A percentile compares a stretch with the other conserved stretches of the same genome.
These are phyloP conservation scores for Botrytis paeoniae DNA, from an alignment of 2,329 filamentous ascomycete genomes.

Conservation along the genomic window DNA sequence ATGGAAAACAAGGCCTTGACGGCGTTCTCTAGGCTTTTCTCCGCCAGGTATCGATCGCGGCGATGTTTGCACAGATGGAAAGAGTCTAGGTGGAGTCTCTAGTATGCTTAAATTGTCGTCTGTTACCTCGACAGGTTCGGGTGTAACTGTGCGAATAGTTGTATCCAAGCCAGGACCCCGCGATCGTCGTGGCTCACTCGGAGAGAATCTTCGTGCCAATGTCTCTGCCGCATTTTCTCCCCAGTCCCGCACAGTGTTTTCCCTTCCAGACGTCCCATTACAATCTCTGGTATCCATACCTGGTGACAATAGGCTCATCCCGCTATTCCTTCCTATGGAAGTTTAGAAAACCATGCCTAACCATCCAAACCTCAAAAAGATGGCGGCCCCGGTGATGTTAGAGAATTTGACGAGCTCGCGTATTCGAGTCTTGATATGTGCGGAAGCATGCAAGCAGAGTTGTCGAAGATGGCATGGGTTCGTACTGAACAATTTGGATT, in stretches of 20 bases:
- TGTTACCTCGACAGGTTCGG: constrained; percentile 47
- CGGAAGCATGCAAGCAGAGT: constrained; percentile 16
- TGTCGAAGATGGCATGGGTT: constrained; percentile 19
- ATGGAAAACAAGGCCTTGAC: constrained; percentile 60
- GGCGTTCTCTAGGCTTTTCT: constrained; percentile 42
- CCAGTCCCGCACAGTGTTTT: constrained; percentile 35
- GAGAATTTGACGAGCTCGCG: constrained; percentile 7
- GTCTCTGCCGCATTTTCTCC: constrained; percentile 34
- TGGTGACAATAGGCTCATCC: constrained; percentile 44
- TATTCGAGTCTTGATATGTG: constrained; percentile 13
- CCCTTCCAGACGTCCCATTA: constrained; percentile 37
- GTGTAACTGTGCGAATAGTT: constrained; percentile 64
- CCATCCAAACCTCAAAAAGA: constrained; percentile 15
- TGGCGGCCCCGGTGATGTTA: constrained; percentile 11
- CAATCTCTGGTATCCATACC: constrained; percentile 47
- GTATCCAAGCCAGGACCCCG: constrained; percentile 38
- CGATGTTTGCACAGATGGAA: constrained; percentile 45
- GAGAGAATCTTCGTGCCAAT: constrained; percentile 28
- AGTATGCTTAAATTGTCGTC: constrained; percentile 26
- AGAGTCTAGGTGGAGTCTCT: constrained; percentile 10
- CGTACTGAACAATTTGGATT: constrained; percentile 6
- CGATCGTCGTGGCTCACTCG: constrained; percentile 28
- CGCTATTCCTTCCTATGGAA: constrained; percentile 32
- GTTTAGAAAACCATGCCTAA: constrained; percentile 26
- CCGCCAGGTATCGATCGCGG: constrained; percentile 47